These are phyloP conservation scores for Zygosaccharomyces pseudobailii DNA, from an alignment of 1,139 yeast species.

Conservation along the genomic window DNA sequence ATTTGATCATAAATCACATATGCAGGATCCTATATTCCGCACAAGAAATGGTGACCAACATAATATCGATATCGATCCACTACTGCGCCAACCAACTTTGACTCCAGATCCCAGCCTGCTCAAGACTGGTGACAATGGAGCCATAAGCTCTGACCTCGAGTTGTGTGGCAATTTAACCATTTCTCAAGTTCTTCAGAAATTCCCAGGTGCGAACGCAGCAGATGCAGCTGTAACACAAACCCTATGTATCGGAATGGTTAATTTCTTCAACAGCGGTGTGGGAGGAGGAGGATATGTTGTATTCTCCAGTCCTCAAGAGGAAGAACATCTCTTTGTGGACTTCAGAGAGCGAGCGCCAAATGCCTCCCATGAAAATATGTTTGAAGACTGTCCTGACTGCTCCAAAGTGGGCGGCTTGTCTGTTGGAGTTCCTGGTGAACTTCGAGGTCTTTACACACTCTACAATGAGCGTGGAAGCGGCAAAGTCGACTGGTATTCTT, in stretches of 20 bases:
- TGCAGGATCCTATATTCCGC: not conserved
- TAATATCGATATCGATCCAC: slow-evolving; percentile 32
- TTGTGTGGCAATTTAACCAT: slow-evolving; percentile 68
- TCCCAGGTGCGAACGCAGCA: slow-evolving; percentile 58
- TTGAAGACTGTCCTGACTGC: slow-evolving; percentile 39
- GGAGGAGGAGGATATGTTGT: slow-evolving; percentile 90
- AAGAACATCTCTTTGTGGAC: slow-evolving; percentile 55
- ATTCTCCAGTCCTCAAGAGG: slow-evolving; percentile 42
- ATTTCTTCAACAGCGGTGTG: slow-evolving; percentile 81
- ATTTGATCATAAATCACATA: not conserved
- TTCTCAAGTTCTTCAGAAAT: slow-evolving; percentile 42
- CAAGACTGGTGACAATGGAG: slow-evolving; percentile 47
- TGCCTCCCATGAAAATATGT: slow-evolving; percentile 62
- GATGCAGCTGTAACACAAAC: slow-evolving; percentile 91
- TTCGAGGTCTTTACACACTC: slow-evolving; percentile 70
- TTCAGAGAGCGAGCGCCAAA: slow-evolving; percentile 87
- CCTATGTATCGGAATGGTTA: slow-evolving; percentile 78
- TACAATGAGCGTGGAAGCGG: slow-evolving; percentile 65
- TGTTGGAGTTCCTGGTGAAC: slow-evolving; percentile 83
- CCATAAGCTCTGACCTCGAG: slow-evolving; percentile 74
- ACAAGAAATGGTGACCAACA: slow-evolving; percentile 15
- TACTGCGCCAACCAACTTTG: slow-evolving; percentile 36
- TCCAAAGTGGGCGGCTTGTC: slow-evolving; percentile 81
- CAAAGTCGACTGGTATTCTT: slow-evolving; percentile 61
- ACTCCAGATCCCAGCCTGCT: slow-evolving; percentile 37